Base-by-base conservation (phyloP, 805 yeast genomes). In the Starmera pachycereana region DNA sequence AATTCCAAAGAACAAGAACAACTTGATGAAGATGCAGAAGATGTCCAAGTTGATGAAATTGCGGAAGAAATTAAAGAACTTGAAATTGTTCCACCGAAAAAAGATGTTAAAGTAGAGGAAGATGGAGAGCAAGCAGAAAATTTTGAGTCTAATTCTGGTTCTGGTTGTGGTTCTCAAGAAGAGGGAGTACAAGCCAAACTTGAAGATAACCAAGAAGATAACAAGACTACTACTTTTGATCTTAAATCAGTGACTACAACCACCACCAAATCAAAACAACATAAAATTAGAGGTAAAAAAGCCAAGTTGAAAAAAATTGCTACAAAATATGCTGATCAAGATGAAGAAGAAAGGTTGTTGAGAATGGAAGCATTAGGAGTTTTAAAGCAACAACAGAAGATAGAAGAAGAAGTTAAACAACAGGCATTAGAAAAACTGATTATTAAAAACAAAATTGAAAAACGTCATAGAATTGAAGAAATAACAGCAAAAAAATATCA, bases 281-380 rank as follows among this genome's bases (percentile, higher is more conserved):
- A 66, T 13, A 69, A 65, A 32, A 78, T 80, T 7, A 75, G 97
- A 51, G 97, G 97, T 37, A 87, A 83, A 60, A 86, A 81, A 53
- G 81, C 83, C 32, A 88, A 88, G 54, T 53, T 83, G 60, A 86
- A 83, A 66, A 88, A 85, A 54, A 83, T 87, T 41, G 81, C 81
- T 33, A 69, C 74, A 44, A 90, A 89, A 54, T 90, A 90, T 53
- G 86, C 79, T 4, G 88, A 82, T 44, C 97, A 90, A 61, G 97
- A 90, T 56, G 96, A 86, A 39, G 92, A 84, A 41, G 97, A 90
- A 51, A 72, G 88, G 41, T 52, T 61, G 36, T 51, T 81, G 41
- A 71, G 94, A 47, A 77, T 90, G 83, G 77, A 81, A 43, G 84
- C 82, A 2, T 62, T 90, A 33, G 97, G 97, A 4, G 84, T 95